Percentiles rank a stretch among this genome's conserved stretches.
Evolutionary conservation across 2,329 filamentous ascomycete species (phyloP).

Genomic region (Aureobasidium namibiae): DNA sequence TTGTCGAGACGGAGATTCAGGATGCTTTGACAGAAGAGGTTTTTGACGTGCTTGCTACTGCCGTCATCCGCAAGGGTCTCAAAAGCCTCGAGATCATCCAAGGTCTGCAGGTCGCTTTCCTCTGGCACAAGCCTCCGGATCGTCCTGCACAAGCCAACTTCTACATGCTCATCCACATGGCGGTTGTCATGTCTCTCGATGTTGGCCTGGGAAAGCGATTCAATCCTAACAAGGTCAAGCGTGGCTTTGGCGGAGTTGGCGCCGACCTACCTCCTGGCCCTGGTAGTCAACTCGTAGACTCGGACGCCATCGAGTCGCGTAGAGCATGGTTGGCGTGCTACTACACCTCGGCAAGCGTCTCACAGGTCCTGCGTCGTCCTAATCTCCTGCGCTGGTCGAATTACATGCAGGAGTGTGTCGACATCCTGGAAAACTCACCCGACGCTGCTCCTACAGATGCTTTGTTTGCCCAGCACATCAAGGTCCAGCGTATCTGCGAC

Average conservation of each 20-base stretch:
- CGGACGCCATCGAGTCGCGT: slow-evolving; percentile 48
- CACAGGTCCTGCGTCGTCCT: slow-evolving; percentile 50
- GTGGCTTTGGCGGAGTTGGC: slow-evolving; percentile 28
- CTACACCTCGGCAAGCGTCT: slow-evolving; percentile 50
- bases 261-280: slow-evolving; percentile 25
- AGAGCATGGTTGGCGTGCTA: slow-evolving; percentile 55
- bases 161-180: slow-evolving; percentile 77
- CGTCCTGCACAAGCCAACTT: slow-evolving; percentile 82
- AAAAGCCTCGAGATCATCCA: slow-evolving; percentile 81
- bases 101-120: slow-evolving; percentile 62
- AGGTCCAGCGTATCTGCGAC: slow-evolving; percentile 50
- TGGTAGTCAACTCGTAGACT: slow-evolving; percentile 27
- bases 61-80: slow-evolving; percentile 64
- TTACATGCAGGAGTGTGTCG: slow-evolving; percentile 55
- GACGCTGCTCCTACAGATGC: slow-evolving; percentile 51
- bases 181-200: slow-evolving; percentile 74
- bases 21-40: slow-evolving; percentile 58
- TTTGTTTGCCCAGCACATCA: slow-evolving; percentile 49
- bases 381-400: slow-evolving; percentile 53
- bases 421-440: slow-evolving; percentile 47
- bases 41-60: slow-evolving; percentile 65
- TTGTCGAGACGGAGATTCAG: neutral
- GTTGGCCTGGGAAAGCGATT: slow-evolving; percentile 61
- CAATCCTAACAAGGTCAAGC: slow-evolving; percentile 28
- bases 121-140: slow-evolving; percentile 81